These are phyloP conservation scores for Ceratocystis papillata DNA, from an alignment of 2,329 filamentous ascomycete genomes.

Conservation along the genomic window DNA sequence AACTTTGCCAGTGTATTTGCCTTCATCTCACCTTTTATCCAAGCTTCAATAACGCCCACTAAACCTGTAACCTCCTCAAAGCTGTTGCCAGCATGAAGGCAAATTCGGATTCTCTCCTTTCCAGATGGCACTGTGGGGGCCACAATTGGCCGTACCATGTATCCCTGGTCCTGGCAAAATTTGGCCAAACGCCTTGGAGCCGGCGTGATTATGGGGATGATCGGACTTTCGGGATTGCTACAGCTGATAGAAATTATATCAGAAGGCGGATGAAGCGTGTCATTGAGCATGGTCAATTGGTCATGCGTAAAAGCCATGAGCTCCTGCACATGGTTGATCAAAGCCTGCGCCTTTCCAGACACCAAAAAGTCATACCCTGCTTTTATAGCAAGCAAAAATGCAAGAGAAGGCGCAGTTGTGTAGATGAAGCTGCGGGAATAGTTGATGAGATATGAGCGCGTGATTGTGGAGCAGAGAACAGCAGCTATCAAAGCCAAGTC, in stretches of 20 bases:
- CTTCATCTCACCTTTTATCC: conserved; percentile 31
- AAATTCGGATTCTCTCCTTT: conserved; percentile 53
- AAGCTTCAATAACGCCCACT: conserved; percentile 38
- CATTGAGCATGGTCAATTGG: conserved; percentile 34
- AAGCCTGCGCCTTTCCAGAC: conserved; percentile 37
- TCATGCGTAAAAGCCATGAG: conserved; percentile 39
- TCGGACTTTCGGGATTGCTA: conserved; percentile 44
- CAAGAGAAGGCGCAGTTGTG: conserved; percentile 57
- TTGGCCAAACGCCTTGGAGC: conserved; percentile 48
- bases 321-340: conserved; percentile 35
- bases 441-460: conserved; percentile 58
- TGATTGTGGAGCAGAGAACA: conserved; percentile 49
- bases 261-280: conserved; percentile 27
- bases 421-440: conserved; percentile 68
- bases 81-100: conserved; percentile 57
- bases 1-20: background rate
- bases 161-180: conserved; percentile 48
- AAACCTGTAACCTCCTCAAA: conserved; percentile 45
- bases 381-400: conserved; percentile 48
- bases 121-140: conserved; percentile 56
- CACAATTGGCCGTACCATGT: conserved; percentile 54
- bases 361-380: conserved; percentile 48
- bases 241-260: conserved; percentile 1
- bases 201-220: conserved; percentile 51
- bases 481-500: conserved; percentile 33